phyloP scores from a whole-genome alignment of 805 yeast species.

The Maudiozyma bulderi region DNA sequence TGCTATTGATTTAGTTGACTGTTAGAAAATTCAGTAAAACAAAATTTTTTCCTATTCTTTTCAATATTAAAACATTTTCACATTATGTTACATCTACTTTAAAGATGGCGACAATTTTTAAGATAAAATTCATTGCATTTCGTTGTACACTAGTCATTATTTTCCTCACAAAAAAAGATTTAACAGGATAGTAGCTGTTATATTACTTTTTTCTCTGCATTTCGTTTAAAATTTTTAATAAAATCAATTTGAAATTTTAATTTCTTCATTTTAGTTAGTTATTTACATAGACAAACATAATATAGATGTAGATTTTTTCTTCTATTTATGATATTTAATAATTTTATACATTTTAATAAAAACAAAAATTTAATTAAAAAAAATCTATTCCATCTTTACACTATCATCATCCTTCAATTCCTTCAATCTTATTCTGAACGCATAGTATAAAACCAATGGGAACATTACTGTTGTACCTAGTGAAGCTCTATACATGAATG shows the following conservation, averaged over 20 bases:
- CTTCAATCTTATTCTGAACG: conserved; percentile 1
- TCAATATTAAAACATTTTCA: not conserved
- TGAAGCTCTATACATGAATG: conserved; percentile 1
- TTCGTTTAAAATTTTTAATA: not conserved
- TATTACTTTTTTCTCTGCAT: not conserved
- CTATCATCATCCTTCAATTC: not conserved
- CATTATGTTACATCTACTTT: too few relatives aligned
- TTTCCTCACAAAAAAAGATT: not conserved
- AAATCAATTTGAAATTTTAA: not conserved
- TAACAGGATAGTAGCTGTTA: not conserved
- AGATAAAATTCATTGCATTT: not conserved
- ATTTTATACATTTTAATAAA: too few relatives aligned
- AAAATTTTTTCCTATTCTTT: not conserved
- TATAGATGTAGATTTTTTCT: too few relatives aligned
- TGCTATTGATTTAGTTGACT: conserved; percentile 47
- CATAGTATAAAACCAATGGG: not conserved
- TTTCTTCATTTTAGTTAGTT: too few relatives aligned
- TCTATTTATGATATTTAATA: too few relatives aligned
- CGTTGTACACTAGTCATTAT: conserved; percentile 1
- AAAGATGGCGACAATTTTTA: not conserved
- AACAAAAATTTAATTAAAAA: too few relatives aligned
- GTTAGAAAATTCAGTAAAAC: conserved; percentile 29
- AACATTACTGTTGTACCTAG: not conserved
- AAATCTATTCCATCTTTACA: not conserved
- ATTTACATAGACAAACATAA: too few relatives aligned